phyloP scores from a whole-genome alignment of 108 stramenopile genomes.

The Parietichytrium sp. region DNA sequence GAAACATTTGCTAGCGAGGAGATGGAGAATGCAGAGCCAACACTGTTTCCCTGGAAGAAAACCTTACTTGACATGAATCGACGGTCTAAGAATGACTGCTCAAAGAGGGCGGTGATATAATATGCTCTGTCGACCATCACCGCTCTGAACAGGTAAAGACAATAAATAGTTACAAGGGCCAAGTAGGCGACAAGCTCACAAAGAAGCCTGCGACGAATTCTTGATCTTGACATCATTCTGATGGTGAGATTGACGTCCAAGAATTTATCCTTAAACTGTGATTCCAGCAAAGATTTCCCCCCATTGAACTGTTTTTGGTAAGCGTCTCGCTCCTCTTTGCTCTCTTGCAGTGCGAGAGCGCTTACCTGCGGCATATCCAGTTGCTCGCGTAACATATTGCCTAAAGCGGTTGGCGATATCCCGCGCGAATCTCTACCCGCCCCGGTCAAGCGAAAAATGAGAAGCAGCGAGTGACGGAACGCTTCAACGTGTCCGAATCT shows the following conservation, averaged over 20 bases:
- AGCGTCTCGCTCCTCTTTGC: not conserved
- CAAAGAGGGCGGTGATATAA: not conserved
- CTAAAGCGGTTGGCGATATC: too few species aligned
- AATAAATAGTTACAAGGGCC: not conserved
- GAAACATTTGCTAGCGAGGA: too few species aligned
- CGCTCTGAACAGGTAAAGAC: not conserved
- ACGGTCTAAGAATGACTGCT: not conserved
- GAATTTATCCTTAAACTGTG: not conserved
- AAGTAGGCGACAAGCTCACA: not conserved
- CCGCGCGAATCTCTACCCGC: too few species aligned
- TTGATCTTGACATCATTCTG: not conserved
- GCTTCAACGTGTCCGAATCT: too few species aligned
- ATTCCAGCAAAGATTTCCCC: not conserved
- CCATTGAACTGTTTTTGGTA: not conserved
- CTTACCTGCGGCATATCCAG: too few species aligned
- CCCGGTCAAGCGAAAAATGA: too few species aligned
- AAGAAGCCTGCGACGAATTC: not conserved
- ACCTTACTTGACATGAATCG: too few species aligned
- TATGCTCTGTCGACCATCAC: not conserved
- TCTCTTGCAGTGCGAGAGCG: too few species aligned
- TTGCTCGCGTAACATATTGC: too few species aligned
- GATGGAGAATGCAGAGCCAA: too few species aligned
- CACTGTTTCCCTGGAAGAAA: too few species aligned
- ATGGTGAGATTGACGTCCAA: constrained; percentile 10
- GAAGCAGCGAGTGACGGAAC: too few species aligned